Evolutionary conservation across 331 rosid species (phyloP), one percentile per base, ranked within the genome.

Genomic region (Arachis monticola): DNA sequence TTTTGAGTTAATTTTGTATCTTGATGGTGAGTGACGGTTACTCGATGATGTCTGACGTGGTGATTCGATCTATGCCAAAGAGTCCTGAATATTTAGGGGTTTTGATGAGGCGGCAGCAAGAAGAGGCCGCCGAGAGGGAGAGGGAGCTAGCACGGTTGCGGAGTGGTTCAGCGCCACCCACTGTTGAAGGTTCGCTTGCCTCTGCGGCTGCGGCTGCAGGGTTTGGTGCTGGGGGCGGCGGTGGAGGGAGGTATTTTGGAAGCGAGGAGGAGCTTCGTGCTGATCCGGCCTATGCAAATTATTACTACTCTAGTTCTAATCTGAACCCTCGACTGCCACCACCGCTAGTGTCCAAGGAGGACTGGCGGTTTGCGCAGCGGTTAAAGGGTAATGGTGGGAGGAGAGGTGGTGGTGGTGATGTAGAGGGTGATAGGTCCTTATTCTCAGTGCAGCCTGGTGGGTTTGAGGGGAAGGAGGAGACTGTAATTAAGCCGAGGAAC

Each of bases 151-250:
- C 82, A 73, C 72, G 89, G 86, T 83, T 85, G 62, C 80, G 99
- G 64, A 94, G 99, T 78, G 99, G 99, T 64, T 94, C 98, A 42
- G 97, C 98, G 17, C 98, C 98, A 1, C 98, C 98, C 6, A 91
- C 96, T 9, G 88, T 94, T 10, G 99, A 94, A 68, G 99, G 99
- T 7, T 94, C 98, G 3, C 63, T 90, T 13, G 80, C 80, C 69
- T 67, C 79, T 51, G 79, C 87, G 31, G 96, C 2, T 10, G 59
- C 59, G 3, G 59, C 59, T 0, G 59, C 59, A 88, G 12, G 93
- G 55, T 8, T 63, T 90, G 82, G 85, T 84, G 81, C 81, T 66
- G 91, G 85, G 1, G 82, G 67, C 30, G 13, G 71, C 27, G 68
- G 62, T 1, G 74, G 73, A 0, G 89, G 88, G 0, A 84, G 86